Evolutionary conservation across 1,284 basidiomycete genomes (phyloP), one percentile per base, ranked within the genome.

Genomic region (Moesziomyces globuligerus): DNA sequence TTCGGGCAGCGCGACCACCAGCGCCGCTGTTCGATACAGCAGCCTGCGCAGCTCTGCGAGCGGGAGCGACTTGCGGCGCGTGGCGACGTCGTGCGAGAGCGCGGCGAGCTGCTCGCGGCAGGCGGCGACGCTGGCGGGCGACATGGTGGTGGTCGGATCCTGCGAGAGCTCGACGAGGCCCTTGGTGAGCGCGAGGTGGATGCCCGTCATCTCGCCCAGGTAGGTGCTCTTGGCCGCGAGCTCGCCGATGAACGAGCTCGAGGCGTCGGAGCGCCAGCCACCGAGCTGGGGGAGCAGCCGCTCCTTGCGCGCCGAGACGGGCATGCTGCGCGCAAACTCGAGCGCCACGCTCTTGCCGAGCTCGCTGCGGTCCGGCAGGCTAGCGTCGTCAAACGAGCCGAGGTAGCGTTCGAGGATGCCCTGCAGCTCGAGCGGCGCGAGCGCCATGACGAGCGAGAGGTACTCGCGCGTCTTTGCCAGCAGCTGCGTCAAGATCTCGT

Each of bases 351-450:
- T 72, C 62, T 79, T 79, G 37, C 80, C 80, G 24, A 81, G 57
- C 61, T 78, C 78, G 40, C 66, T 65, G 24, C 70, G 58, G 44
- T 66, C 72, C 4, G 64, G 69, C 24, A 74, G 44, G 21, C 51
- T 39, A 5, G 56, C 54, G 47, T 74, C 74, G 50, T 74, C 78
- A 26, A 78, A 62, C 9, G 64, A 67, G 44, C 60, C 66, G 38
- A 81, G 55, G 75, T 84, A 84, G 13, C 48, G 91, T 87, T 95
- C 92, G 46, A 98, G 85, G 2, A 93, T 93, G 1, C 93, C 91
- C 75, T 95, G 92, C 52, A 98, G 85, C 83, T 97, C 94, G 75
- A 94, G 88, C 0, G 95, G 96, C 8, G 94, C 93, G 20, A 93
- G 88, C 10, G 88, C 88, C 47, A 98, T 85, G 3, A 92, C 92